Base-by-base conservation (phyloP, 306 rosid species). In the Phaseolus lunatus region DNA sequence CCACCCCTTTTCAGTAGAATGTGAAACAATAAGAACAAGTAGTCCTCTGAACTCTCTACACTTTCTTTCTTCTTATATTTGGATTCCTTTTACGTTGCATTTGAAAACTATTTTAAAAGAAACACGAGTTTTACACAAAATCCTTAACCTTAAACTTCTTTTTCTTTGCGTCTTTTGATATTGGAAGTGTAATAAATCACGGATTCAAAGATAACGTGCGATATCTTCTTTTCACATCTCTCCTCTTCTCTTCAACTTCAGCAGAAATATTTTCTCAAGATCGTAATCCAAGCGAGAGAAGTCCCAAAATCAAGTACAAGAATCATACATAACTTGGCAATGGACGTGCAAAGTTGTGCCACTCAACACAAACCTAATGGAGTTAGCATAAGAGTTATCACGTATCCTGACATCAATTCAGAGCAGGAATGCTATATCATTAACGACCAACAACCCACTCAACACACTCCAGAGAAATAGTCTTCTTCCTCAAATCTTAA, bases 401-500 rank as follows among this genome's bases (percentile, higher is more conserved):
- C 57, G 19, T 50, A 37, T 56, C 24, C 9, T 12, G 24, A 66
- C 26, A n/a, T n/a, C n/a, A 66, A 43, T 65, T 44, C 5, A 27
- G 73, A 35, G 70, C 47, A 81, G 50, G 74, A 67, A 18, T 0
- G 44, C 52, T 49, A 31, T 48, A 68, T 81, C 61, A 39, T 54
- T 20, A 75, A 75, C 29, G 24, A 49, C 31, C 22, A 69, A 24
- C 48, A 33, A 5, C n/a, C 20, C 57, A 37, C 23, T 49, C 37
- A 35, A 23, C 67, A 75, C 31, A 73, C 35, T 65, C 56, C 74
- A 57, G 74, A 48, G 62, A 85, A 75, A 75, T 69, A 54, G 5
- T 67, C 63, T 37, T 84, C 75, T 64, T 75, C 83, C 76, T 45
- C 82, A 82, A 75, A 70, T 41, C 69, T 57, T 41, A 70, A 69